These are phyloP conservation scores for Solanum arcanum DNA, from an alignment of 257 asterid species.

Conservation along the genomic window DNA sequence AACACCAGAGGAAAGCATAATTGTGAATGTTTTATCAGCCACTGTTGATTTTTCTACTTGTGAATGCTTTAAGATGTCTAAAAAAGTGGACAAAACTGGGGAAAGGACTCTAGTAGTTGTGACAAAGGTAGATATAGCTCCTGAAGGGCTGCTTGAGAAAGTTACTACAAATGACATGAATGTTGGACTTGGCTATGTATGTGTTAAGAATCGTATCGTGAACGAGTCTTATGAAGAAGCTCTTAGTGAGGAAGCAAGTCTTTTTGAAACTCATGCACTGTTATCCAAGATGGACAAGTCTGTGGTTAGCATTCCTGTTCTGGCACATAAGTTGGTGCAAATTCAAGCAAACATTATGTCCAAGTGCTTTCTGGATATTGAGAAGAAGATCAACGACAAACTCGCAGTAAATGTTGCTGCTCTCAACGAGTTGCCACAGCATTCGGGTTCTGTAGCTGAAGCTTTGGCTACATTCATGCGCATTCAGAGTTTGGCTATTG, in stretches of 20 bases:
- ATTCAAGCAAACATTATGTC: constrained; percentile 21
- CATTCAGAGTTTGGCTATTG: constrained; percentile 5
- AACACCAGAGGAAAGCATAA: constrained; percentile 20
- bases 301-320: constrained; percentile 20
- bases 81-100: constrained; percentile 10
- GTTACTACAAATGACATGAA: constrained; percentile 10
- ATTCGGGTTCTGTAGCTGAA: constrained; percentile 9
- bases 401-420: constrained; percentile 3
- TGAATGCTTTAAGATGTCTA: constrained; percentile 24
- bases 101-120: constrained; percentile 23
- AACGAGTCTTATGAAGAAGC: constrained; percentile 19
- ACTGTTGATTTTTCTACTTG: constrained; percentile 23
- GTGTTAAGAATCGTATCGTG: constrained; percentile 9
- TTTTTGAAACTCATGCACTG: constrained; percentile 10
- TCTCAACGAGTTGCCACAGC: constrained; percentile 9
- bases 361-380: constrained; percentile 18
- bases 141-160: constrained; percentile 23
- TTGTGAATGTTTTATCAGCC: constrained; percentile 20
- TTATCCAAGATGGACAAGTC: constrained; percentile 18
- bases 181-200: not conserved
- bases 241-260: constrained; percentile 6
- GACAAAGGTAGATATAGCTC: constrained; percentile 21
- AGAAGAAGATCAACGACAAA: constrained; percentile 14
- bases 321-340: constrained; percentile 18
- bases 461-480: constrained; percentile 16